Conservation (phyloP, 192 early-diverging fungal genomes). For the Coemansia sp. region DNA sequence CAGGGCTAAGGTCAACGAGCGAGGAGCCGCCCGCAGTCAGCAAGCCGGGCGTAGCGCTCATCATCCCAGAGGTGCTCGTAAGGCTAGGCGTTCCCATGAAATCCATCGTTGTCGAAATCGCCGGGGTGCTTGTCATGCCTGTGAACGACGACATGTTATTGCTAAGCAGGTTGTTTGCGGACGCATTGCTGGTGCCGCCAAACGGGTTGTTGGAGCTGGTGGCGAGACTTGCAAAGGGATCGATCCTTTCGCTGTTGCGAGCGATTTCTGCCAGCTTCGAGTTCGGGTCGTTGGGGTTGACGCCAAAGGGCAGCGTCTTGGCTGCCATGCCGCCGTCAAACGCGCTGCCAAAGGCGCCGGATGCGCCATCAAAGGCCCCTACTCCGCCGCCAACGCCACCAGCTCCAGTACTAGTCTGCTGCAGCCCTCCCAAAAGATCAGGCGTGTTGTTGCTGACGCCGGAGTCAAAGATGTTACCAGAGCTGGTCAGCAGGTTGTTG, state of each 20-base stretch:
- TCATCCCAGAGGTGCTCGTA: not conserved
- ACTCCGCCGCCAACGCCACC: not conserved
- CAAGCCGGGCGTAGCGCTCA: constrained; percentile 7
- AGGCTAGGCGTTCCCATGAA: not conserved
- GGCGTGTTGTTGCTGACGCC: constrained; percentile 1
- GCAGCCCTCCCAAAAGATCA: constrained; percentile 16
- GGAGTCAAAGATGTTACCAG: constrained; percentile 8
- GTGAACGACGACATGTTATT: constrained; percentile 6
- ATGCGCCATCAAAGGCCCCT: constrained; percentile 36
- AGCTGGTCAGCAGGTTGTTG: constrained; percentile 7
- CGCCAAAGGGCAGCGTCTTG: constrained; percentile 44
- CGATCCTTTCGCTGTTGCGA: constrained; percentile 56
- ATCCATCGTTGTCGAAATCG: not conserved
- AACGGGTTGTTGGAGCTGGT: constrained; percentile 23
- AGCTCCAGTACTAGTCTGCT: constrained; percentile 1
- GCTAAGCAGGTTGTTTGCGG: constrained; percentile 31
- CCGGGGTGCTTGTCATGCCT: constrained; percentile 9
- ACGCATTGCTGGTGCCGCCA: not conserved
- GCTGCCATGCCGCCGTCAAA: constrained; percentile 53
- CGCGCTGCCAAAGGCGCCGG: constrained; percentile 45
- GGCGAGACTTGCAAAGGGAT: constrained; percentile 58
- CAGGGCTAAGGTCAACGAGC: constrained; percentile 39
- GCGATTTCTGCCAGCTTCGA: constrained; percentile 54
- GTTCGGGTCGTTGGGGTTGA: constrained; percentile 41
- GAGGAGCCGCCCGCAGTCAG: constrained; percentile 22